A percentile compares a stretch with the other conserved stretches of the same genome.
Evolutionary conservation across 2,329 filamentous ascomycete genomes (phyloP).

Genomic region (Graphilbum fragrans): DNA sequence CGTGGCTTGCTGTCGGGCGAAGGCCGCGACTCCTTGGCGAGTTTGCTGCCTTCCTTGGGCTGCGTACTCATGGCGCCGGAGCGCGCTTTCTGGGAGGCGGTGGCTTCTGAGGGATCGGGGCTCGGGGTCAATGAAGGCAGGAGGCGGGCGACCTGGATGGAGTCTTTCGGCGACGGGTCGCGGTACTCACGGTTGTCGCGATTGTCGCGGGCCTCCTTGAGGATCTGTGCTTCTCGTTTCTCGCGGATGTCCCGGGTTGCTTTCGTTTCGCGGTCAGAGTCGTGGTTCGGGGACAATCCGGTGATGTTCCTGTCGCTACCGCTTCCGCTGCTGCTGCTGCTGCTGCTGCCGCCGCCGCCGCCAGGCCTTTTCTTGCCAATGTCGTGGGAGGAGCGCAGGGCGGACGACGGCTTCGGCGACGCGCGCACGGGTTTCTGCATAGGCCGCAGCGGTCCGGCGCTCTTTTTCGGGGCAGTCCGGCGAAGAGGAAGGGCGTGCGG

Average conservation of each 20-base stretch:
- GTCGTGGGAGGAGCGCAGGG: constrained; percentile 7
- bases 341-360: no score
- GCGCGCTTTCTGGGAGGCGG: background rate
- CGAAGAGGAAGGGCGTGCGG: background rate
- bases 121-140: background rate
- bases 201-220: constrained; percentile 6
- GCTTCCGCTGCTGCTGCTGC: no score
- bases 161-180: background rate
- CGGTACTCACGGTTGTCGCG: background rate
- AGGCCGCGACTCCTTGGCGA: constrained; percentile 6
- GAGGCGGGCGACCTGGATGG: background rate
- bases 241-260: constrained; percentile 5
- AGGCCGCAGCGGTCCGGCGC: constrained; percentile 7
- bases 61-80: background rate
- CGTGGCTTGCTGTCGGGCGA: constrained; percentile 5
- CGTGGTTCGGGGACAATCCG: background rate
- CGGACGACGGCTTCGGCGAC: constrained; percentile 3
- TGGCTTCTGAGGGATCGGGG: background rate
- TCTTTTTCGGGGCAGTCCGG: constrained; percentile 8
- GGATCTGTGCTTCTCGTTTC: constrained; percentile 7
- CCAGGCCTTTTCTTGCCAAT: constrained; percentile 4
- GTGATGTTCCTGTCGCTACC: constrained; percentile 1
- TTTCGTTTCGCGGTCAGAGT: constrained; percentile 8
- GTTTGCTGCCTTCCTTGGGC: constrained; percentile 9
- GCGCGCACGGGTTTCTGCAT: constrained; percentile 8